Evolutionary conservation across 169 alveolate genomes (phyloP), one percentile per base, ranked within the genome.

Genomic region (Plasmodium reichenowi): DNA sequence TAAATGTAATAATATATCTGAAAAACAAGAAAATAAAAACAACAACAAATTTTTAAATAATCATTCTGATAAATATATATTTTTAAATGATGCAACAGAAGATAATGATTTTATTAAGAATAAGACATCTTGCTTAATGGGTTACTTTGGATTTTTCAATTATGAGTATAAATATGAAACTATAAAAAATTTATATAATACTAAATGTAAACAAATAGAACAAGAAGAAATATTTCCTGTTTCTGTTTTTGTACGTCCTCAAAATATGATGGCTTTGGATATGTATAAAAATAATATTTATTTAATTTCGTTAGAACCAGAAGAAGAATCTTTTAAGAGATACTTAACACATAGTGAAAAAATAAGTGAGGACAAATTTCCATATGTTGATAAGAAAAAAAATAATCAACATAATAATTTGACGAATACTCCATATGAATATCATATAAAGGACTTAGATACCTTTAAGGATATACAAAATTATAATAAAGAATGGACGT

Each of bases 81-180:
- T 56, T 4, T 4, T 72, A 4, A 74, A 74, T 22, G 58, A 50
- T 5, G 12, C 8, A 38, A 15, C 59, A 22, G 71, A 76, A 50
- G 45, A 76, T 2, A 75, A 76, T 58, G 78, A 76, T 15, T 76
- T 76, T 56, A 38, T 76, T 32, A 76, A 17, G n/a, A 68, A 48
- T 26, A 64, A 48, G 20, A 58, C 63, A 24, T 63, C 78, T 15
- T 76, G 89, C 20, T 58, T 76, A 6, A 13, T 47, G 47, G 94
- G 95, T 2, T 93, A 83, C 58, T 78, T 85, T 58, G 95, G 95
- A 15, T 73, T 74, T 56, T 89, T 93, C 24, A 91, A 73, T 9
- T 93, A 93, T 43, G 94, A 93, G 52, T 72, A 87, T 54, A 75
- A 89, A 54, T 88, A 78, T 56, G 91, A 50, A 58, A 86, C 92